Evolutionary conservation across 495 filamentous ascomycete species (phyloP), one percentile per base, ranked within the genome.

Genomic region (Penicillium paxilli): DNA sequence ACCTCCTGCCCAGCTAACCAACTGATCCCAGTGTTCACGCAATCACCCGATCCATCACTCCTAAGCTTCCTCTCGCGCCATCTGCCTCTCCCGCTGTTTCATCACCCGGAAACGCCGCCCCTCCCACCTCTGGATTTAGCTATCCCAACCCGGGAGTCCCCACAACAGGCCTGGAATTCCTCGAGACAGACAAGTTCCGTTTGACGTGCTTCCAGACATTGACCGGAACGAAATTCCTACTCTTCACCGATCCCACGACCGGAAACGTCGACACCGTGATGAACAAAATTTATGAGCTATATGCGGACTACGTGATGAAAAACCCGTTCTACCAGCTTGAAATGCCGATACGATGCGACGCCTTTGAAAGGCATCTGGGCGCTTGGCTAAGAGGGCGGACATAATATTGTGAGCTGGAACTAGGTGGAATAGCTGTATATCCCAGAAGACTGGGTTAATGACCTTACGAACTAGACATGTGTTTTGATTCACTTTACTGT

Each of bases 231-330:
- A 98, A 98, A 71, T 97, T 98, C 67, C 76, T 98, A 47, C 76
- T 98, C 17, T 96, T 98, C 63, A 96, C 95, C 33, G 92, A 96
- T 67, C 93, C 92, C 21, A 80, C 88, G 53, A 93, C 96, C 72
- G 83, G 86, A 49, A 95, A 94, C 68, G 84, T 95, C 22, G 94
- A 97, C 60, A 75, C 80, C 8, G 84, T 93, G 33, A 83, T 94
- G 62, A 79, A 81, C 60, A 87, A 84, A 67, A 84, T 97, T 46
- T 98, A 98, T 72, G 94, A 98, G 70, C 74, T 98, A 46, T 98
- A 97, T 73, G 83, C 89, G 26, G 95, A 98, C 73, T 97, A 88
- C 71, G 94, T 98, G 61, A 96, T 96, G 91, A 98, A 98, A 80
- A 98, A 98, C 72, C 95, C 95, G 9, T 98, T 98, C 65, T 98